These are phyloP conservation scores for Monosporascus cannonballus DNA, from an alignment of 2,329 filamentous ascomycete genomes.

Conservation along the genomic window DNA sequence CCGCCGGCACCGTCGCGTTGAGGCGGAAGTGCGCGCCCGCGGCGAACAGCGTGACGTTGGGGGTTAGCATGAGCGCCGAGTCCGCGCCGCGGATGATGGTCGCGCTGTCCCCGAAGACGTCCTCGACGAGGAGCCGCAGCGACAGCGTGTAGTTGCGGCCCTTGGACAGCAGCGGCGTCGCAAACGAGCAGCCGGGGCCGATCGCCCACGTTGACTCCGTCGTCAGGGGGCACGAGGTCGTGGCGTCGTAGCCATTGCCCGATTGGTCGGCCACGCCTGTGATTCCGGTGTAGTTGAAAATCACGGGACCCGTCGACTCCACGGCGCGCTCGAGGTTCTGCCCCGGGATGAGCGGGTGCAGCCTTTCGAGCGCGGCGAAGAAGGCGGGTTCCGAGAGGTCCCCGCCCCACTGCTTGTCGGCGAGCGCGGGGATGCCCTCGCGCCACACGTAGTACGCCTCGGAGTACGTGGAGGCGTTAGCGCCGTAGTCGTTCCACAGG, in stretches of 20 bases:
- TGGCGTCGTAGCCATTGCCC: slow-evolving; percentile 34
- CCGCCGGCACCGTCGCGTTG: slow-evolving; percentile 26
- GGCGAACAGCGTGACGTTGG: slow-evolving; percentile 29
- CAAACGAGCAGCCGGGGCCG: slow-evolving; percentile 32
- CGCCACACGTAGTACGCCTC: slow-evolving; percentile 47
- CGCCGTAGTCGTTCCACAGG: slow-evolving; percentile 50
- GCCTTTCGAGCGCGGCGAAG: slow-evolving; percentile 26
- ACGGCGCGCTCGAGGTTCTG: slow-evolving; percentile 44
- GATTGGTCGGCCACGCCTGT: slow-evolving; percentile 27
- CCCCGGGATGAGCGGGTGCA: slow-evolving; percentile 36
- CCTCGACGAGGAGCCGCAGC: slow-evolving; percentile 31
- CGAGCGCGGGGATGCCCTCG: slow-evolving; percentile 43
- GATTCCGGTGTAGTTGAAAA: slow-evolving; percentile 27
- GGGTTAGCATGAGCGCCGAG: slow-evolving; percentile 36
- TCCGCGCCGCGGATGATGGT: slow-evolving; percentile 36
- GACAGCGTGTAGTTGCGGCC: slow-evolving; percentile 51
- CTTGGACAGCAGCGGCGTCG: slow-evolving; percentile 45
- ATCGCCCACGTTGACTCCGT: slow-evolving; percentile 24
- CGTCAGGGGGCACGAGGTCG: slow-evolving; percentile 29
- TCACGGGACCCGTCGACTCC: slow-evolving; percentile 26
- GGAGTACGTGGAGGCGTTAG: slow-evolving; percentile 42
- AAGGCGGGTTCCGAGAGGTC: slow-evolving; percentile 35
- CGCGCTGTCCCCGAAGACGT: slow-evolving; percentile 25
- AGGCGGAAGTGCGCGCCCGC: slow-evolving; percentile 29
- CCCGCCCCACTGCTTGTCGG: slow-evolving; percentile 48